Percentiles rank a stretch among this genome's conserved stretches.
phyloP scores from a whole-genome alignment of 345 rosid species.

The Corchorus olitorius region DNA sequence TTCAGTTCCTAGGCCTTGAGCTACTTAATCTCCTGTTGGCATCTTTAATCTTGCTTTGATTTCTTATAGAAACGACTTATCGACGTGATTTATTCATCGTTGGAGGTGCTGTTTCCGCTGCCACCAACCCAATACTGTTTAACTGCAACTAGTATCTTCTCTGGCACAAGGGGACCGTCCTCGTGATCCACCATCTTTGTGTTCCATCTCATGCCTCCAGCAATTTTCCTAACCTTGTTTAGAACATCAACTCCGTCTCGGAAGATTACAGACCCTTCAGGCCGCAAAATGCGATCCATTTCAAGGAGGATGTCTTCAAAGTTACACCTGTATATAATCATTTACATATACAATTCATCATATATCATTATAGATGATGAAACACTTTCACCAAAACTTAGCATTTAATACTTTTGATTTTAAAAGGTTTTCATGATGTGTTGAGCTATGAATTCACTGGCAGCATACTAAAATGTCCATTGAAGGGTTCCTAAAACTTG shows the following conservation, averaged over 20 bases:
- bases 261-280: constrained; percentile 79
- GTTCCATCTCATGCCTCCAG: constrained; percentile 91
- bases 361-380: neutral
- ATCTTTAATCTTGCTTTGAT: constrained; percentile 5
- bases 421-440: no score
- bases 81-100: constrained; percentile 27
- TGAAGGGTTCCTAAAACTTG: no score
- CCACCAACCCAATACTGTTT: constrained; percentile 93
- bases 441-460: no score
- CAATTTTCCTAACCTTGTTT: constrained; percentile 70
- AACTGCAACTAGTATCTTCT: constrained; percentile 70
- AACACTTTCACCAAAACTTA: neutral
- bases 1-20: constrained; percentile 15
- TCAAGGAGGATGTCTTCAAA: constrained; percentile 87
- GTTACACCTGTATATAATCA: constrained; percentile 56
- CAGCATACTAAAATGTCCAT: no score
- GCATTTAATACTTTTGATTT: no score
- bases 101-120: constrained; percentile 53
- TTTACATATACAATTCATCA: constrained; percentile 14
- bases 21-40: constrained; percentile 7
- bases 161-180: constrained; percentile 93
- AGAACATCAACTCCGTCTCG: constrained; percentile 83
- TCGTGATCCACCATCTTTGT: constrained; percentile 87
- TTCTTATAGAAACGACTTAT: neutral
- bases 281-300: constrained; percentile 87